Evolutionary conservation across 345 rosid species (phyloP).

Genomic region (Populus euphratica): DNA sequence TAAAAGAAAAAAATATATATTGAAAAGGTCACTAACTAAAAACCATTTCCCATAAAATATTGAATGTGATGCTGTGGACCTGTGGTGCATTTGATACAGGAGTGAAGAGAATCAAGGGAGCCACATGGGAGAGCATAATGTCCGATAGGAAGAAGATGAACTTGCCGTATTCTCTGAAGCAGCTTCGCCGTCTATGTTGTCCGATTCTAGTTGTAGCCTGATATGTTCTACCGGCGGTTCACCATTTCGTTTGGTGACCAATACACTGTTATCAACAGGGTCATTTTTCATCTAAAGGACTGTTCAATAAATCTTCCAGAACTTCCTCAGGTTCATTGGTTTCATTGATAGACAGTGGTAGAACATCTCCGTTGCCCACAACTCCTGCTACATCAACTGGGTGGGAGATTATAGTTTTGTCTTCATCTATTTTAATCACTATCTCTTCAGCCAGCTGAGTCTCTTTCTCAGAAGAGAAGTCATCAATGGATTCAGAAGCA

Average conservation of each 20-base stretch:
- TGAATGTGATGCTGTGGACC: conserved; percentile 50
- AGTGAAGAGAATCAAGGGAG: background rate
- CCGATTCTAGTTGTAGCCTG: conserved; percentile 37
- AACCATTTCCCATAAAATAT: conserved; percentile 90
- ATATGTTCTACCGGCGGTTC: conserved; percentile 34
- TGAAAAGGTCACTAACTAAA: background rate
- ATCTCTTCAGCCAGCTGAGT: conserved; percentile 45
- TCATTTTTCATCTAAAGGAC: conserved; percentile 30
- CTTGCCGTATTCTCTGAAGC: conserved; percentile 57
- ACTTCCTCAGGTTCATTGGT: conserved; percentile 30
- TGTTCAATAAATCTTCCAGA: conserved; percentile 30
- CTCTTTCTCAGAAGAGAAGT: conserved; percentile 37
- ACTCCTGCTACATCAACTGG: conserved; percentile 34
- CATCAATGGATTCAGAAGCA: conserved; percentile 32
- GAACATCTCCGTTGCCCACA: conserved; percentile 26
- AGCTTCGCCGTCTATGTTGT: conserved; percentile 41
- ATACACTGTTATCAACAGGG: conserved; percentile 33
- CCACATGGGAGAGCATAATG: background rate
- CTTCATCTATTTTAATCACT: conserved; percentile 68
- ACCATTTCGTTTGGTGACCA: conserved; percentile 39
- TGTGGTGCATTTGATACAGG: conserved; percentile 55
- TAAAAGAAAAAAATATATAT: no score
- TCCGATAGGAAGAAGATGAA: conserved; percentile 23
- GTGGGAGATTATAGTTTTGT: conserved; percentile 42
- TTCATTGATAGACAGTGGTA: conserved; percentile 18